Conservation (phyloP, 2,329 filamentous ascomycete genomes). For the Colletotrichum coccodes region DNA sequence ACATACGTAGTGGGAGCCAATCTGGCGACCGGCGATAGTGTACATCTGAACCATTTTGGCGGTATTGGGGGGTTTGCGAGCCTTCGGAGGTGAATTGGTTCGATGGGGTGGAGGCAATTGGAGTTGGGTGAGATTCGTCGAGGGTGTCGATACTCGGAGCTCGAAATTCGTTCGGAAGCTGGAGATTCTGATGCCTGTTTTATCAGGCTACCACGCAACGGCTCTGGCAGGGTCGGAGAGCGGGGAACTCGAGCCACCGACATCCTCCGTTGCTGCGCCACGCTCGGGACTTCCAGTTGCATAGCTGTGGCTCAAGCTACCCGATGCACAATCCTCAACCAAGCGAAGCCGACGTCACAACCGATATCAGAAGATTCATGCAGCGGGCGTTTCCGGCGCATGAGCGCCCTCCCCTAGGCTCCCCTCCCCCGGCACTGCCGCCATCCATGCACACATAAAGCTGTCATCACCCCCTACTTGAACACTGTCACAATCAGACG, state of each 20-base stretch:
- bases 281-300: background rate
- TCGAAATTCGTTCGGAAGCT: conserved; percentile 36
- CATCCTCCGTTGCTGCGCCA: background rate
- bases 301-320: conserved; percentile 17
- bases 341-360: conserved; percentile 27
- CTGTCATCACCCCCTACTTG: background rate
- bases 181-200: conserved; percentile 12
- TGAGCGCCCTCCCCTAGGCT: conserved; percentile 3
- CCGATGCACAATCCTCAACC: conserved; percentile 11
- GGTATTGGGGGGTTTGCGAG: conserved; percentile 38
- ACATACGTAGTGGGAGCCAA: conserved; percentile 71
- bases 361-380: conserved; percentile 20
- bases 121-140: conserved; percentile 33
- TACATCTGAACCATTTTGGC: conserved; percentile 62
- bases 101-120: conserved; percentile 42
- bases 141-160: conserved; percentile 32
- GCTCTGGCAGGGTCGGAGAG: background rate
- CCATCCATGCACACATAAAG: conserved; percentile 25
- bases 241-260: conserved; percentile 18
- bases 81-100: conserved; percentile 39
- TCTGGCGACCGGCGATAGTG: conserved; percentile 66
- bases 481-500: conserved; percentile 15
- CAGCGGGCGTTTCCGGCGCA: conserved; percentile 32
- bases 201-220: background rate
- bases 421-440: background rate